Evolutionary conservation across 352 stramenopile species (phyloP).

Genomic region (Ophiocytium majus): DNA sequence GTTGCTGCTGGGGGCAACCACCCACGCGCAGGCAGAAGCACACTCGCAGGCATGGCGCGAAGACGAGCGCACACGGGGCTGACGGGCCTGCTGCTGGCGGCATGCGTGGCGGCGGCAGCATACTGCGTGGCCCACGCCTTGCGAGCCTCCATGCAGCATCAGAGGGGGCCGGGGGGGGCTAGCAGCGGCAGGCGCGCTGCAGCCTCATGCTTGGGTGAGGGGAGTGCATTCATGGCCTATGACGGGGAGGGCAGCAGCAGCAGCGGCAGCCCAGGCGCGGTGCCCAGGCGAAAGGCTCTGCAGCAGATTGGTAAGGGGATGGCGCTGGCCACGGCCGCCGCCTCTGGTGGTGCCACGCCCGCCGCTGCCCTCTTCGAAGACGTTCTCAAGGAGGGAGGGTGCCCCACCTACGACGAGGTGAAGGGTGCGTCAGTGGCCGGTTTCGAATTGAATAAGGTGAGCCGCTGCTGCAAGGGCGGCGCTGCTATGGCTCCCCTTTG

Average conservation of each 20-base stretch:
- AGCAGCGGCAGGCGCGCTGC: too few relatives aligned
- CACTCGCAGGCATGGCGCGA: neutral
- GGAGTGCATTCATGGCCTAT: neutral
- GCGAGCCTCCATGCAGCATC: neutral
- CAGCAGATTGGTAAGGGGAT: neutral
- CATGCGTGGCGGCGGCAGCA: neutral
- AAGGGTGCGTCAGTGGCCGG: conserved; percentile 15
- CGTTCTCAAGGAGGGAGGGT: conserved; percentile 40
- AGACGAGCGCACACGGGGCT: neutral
- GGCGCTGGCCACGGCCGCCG: neutral
- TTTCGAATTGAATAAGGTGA: conserved; percentile 45
- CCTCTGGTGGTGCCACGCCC: neutral
- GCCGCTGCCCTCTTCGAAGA: conserved; percentile 27
- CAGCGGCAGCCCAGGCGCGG: too few relatives aligned
- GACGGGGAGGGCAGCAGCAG: neutral
- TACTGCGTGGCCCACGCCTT: conserved; percentile 16
- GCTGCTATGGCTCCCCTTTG: too few relatives aligned
- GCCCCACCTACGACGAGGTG: conserved; percentile 37
- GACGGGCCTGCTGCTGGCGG: neutral
- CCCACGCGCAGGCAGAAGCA: neutral
- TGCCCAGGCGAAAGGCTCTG: neutral
- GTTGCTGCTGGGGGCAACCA: too few relatives aligned
- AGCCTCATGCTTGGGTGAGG: neutral
- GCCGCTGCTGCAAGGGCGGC: neutral
- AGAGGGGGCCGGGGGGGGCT: neutral